These are phyloP conservation scores for Obba rivulosa DNA, from an alignment of 768 basidiomycete genomes.

Conservation along the genomic window DNA sequence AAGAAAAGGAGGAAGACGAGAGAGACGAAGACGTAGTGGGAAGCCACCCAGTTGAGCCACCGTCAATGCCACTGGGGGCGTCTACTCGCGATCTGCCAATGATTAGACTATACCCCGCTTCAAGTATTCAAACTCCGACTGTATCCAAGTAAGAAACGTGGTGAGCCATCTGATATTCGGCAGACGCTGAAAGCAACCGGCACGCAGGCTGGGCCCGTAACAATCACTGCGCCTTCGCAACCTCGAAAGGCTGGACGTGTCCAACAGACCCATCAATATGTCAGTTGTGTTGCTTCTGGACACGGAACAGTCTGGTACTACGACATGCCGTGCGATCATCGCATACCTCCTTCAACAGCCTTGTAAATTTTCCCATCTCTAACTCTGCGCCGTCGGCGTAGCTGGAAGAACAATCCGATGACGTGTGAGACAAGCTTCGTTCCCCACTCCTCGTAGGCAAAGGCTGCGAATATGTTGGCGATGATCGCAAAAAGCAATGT, in stretches of 20 bases:
- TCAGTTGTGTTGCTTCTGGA: too few species aligned
- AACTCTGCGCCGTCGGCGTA: constrained; percentile 42
- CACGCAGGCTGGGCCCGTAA: not conserved
- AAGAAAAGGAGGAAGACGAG: constrained; percentile 1
- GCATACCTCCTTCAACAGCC: constrained; percentile 71
- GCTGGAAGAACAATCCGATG: constrained; percentile 41
- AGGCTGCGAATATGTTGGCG: constrained; percentile 65
- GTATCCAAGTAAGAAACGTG: not conserved
- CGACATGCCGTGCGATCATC: constrained; percentile 9
- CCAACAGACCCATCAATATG: too few species aligned
- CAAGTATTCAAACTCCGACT: not conserved
- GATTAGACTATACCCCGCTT: not conserved
- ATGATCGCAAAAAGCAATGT: constrained; percentile 63
- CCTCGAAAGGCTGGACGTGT: not conserved
- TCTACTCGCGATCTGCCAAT: not conserved
- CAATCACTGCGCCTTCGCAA: not conserved
- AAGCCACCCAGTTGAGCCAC: too few species aligned
- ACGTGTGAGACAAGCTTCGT: constrained; percentile 50
- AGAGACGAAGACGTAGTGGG: not conserved
- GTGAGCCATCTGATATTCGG: not conserved
- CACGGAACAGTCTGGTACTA: too few species aligned
- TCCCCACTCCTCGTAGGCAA: constrained; percentile 76
- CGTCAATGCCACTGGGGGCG: not conserved
- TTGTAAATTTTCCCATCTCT: constrained; percentile 80
- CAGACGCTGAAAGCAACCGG: constrained; percentile 3